A percentile compares a stretch with the other conserved stretches of the same genome.
Conservation (phyloP, 2,329 filamentous ascomycete genomes). For the Fusarium sterilihyphosum region DNA sequence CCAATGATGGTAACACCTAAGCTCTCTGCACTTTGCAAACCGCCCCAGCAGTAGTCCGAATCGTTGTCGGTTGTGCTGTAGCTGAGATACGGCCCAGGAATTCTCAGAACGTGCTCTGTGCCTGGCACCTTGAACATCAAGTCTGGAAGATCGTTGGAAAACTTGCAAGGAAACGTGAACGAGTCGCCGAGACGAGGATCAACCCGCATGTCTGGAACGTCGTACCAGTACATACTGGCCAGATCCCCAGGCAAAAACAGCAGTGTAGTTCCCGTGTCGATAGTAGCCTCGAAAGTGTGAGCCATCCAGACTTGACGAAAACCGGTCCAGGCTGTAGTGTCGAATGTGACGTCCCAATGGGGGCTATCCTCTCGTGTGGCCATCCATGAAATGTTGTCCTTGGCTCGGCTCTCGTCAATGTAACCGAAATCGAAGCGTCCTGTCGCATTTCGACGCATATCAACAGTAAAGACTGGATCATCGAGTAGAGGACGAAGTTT, state of each 20-base stretch:
- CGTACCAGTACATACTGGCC: constrained; percentile 68
- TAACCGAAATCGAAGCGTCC: constrained; percentile 64
- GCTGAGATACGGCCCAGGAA: constrained; percentile 65
- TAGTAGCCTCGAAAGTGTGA: constrained; percentile 63
- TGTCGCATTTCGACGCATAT: constrained; percentile 58
- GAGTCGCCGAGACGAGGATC: constrained; percentile 55
- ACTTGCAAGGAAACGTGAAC: constrained; percentile 67
- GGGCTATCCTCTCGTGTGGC: constrained; percentile 45
- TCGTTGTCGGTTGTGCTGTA: constrained; percentile 62
- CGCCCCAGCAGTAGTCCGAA: constrained; percentile 74
- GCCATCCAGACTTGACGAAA: constrained; percentile 63
- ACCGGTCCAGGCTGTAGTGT: constrained; percentile 53
- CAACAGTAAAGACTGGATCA: constrained; percentile 58
- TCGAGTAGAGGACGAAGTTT: constrained; percentile 54
- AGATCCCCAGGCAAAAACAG: constrained; percentile 68
- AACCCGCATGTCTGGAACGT: constrained; percentile 62
- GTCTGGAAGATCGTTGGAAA: constrained; percentile 64
- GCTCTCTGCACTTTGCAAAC: constrained; percentile 69
- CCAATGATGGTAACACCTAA: constrained; percentile 74
- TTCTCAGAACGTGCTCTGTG: constrained; percentile 59
- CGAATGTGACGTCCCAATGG: constrained; percentile 60
- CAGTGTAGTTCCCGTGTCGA: constrained; percentile 76
- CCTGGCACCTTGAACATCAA: constrained; percentile 64
- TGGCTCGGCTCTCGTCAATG: constrained; percentile 53
- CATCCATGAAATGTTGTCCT: constrained; percentile 56